Conservation (phyloP, 129 eudicot genomes). For the Helianthus tuberosus region DNA sequence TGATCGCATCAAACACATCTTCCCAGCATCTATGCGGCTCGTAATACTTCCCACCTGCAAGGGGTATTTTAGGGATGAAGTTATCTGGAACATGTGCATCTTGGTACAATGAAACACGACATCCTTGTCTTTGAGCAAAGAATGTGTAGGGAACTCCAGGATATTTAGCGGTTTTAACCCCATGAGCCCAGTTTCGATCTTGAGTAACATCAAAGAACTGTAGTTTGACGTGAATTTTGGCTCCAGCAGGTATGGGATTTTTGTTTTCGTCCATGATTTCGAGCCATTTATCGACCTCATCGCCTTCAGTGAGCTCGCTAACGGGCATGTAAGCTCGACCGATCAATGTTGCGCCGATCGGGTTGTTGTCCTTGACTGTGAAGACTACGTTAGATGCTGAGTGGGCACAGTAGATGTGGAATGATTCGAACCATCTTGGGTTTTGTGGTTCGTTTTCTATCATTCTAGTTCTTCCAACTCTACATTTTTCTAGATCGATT, state of each 20-base stretch:
- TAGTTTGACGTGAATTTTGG: conserved; percentile 67
- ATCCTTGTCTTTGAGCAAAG: conserved; percentile 61
- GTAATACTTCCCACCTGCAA: conserved; percentile 59
- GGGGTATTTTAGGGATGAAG: conserved; percentile 64
- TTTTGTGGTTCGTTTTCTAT: conserved; percentile 65
- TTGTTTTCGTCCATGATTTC: conserved; percentile 59
- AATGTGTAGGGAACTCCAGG: conserved; percentile 85
- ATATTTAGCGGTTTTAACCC: conserved; percentile 49
- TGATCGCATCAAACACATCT: conserved; percentile 72
- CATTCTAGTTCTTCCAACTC: conserved; percentile 76
- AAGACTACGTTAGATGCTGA: conserved; percentile 57
- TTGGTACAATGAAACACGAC: conserved; percentile 69
- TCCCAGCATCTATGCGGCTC: conserved; percentile 81
- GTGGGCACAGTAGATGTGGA: conserved; percentile 76
- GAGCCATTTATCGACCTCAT: conserved; percentile 66
- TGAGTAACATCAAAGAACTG: conserved; percentile 69
- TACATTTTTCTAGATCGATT: conserved; percentile 66
- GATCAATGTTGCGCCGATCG: conserved; percentile 67
- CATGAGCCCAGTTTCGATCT: conserved; percentile 67
- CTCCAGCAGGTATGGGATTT: conserved; percentile 53
- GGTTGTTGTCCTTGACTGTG: conserved; percentile 63
- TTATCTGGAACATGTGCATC: conserved; percentile 75
- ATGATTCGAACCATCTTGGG: conserved; percentile 75
- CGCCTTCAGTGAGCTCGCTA: conserved; percentile 56
- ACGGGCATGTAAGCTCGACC: conserved; percentile 76